These are phyloP conservation scores for Pythium sp. DNA, from an alignment of 352 stramenopile genomes.

Conservation along the genomic window DNA sequence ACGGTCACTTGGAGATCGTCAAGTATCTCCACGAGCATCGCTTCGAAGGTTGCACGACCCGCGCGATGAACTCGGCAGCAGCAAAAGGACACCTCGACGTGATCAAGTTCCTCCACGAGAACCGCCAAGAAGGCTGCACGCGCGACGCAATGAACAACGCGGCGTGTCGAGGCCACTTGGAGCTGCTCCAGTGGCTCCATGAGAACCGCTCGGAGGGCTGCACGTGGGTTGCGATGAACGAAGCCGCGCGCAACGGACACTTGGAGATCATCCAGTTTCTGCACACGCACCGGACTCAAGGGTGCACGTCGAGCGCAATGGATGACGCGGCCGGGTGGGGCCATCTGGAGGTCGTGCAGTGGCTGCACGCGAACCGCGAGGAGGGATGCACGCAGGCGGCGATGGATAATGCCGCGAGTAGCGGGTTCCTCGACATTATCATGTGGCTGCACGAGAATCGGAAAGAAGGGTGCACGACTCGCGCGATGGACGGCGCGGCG, in stretches of 20 bases:
- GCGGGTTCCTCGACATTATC: conserved; percentile 13
- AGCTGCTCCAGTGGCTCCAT: conserved; percentile 18
- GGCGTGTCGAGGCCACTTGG: conserved; percentile 8
- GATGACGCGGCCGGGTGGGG: conserved; percentile 12
- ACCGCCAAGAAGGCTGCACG: conserved; percentile 15
- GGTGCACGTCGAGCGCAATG: conserved; percentile 11
- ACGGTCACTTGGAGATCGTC: conserved; percentile 17
- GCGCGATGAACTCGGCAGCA: conserved; percentile 17
- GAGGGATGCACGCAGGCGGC: conserved; percentile 13
- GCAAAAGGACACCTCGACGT: conserved; percentile 12
- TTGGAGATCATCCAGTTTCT: conserved; percentile 13
- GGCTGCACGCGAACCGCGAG: conserved; percentile 7
- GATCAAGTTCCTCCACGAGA: conserved; percentile 14
- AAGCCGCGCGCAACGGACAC: conserved; percentile 10
- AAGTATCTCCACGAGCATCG: conserved; percentile 17
- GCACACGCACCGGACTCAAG: conserved; percentile 4
- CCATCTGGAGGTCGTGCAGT: conserved; percentile 13
- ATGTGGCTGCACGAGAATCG: conserved; percentile 11
- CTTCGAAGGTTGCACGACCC: conserved; percentile 11
- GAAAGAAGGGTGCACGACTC: conserved; percentile 10
- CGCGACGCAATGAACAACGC: conserved; percentile 19
- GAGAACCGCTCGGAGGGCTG: conserved; percentile 19
- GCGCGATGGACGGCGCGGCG: conserved; percentile 14
- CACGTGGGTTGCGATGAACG: conserved; percentile 20
- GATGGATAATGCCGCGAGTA: conserved; percentile 11